Conservation (phyloP, 2,329 filamentous ascomycete genomes). For the Ophiostoma sp. region DNA sequence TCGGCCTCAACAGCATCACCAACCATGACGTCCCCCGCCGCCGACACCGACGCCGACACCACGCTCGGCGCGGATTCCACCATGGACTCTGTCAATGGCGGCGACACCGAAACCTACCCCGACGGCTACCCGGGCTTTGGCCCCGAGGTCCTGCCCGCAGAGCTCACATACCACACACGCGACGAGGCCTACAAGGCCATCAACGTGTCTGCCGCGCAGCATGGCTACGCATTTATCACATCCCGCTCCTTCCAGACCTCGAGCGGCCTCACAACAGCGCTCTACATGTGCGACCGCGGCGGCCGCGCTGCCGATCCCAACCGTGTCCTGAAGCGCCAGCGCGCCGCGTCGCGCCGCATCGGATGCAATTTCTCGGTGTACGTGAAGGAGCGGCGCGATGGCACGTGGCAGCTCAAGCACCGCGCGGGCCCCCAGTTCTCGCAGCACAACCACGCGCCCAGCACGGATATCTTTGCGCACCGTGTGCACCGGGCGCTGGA, state of each 20-base stretch:
- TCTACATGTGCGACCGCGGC: slow-evolving; percentile 23
- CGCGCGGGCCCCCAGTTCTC: slow-evolving; percentile 22
- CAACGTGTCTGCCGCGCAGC: slow-evolving; percentile 17
- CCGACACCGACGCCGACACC: slow-evolving; percentile 2
- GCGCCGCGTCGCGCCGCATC: slow-evolving; percentile 22
- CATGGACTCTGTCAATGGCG: not conserved
- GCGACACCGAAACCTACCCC: slow-evolving; percentile 1
- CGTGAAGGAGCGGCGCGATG: slow-evolving; percentile 22
- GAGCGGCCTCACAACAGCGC: slow-evolving; percentile 21
- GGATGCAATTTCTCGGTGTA: slow-evolving; percentile 23
- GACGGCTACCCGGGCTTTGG: slow-evolving; percentile 23
- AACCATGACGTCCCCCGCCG: slow-evolving; percentile 14
- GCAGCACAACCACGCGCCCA: slow-evolving; percentile 24
- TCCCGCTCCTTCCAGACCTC: slow-evolving; percentile 23
- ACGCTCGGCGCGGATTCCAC: slow-evolving; percentile 9
- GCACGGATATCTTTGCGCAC: slow-evolving; percentile 21
- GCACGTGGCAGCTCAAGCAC: slow-evolving; percentile 22
- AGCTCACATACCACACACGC: slow-evolving; percentile 17
- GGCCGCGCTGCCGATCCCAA: slow-evolving; percentile 20
- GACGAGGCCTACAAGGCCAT: slow-evolving; percentile 24
- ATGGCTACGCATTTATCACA: slow-evolving; percentile 24
- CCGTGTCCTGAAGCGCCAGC: slow-evolving; percentile 23
- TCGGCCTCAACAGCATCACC: not conserved
- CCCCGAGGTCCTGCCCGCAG: slow-evolving; percentile 21
- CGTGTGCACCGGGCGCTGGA: slow-evolving; percentile 24